These are phyloP conservation scores for Pseudophaeomoniella oleicola DNA, from an alignment of 2,329 filamentous ascomycete species.

Conservation along the genomic window DNA sequence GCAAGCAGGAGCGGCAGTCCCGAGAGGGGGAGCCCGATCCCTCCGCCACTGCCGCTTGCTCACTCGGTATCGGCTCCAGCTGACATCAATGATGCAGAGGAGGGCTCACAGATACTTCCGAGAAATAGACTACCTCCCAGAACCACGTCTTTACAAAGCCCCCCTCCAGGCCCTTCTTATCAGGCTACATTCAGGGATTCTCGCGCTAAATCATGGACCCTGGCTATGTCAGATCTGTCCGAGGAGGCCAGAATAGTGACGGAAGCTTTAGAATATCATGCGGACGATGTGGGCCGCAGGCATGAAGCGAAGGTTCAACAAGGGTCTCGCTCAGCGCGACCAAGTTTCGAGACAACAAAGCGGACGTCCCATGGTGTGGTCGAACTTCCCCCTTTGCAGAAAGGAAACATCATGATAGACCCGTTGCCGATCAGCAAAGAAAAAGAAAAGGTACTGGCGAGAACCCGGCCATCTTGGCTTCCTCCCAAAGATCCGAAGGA, in stretches of 20 bases:
- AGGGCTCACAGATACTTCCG: slow-evolving; percentile 16
- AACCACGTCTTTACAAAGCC: slow-evolving; percentile 7
- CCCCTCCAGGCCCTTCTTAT: neutral
- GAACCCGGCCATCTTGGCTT: slow-evolving; percentile 53
- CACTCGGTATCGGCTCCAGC: slow-evolving; percentile 19
- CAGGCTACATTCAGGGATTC: slow-evolving; percentile 13
- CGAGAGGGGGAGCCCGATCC: slow-evolving; percentile 15
- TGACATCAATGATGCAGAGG: neutral
- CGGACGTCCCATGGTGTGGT: slow-evolving; percentile 22
- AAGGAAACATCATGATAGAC: slow-evolving; percentile 50
- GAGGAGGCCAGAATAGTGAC: slow-evolving; percentile 46
- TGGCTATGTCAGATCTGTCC: slow-evolving; percentile 41
- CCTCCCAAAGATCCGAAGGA: slow-evolving; percentile 68
- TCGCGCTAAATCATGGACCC: slow-evolving; percentile 44
- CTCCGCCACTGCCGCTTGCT: slow-evolving; percentile 25
- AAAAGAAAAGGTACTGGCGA: slow-evolving; percentile 50
- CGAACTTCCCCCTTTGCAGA: slow-evolving; percentile 45
- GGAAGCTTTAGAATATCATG: slow-evolving; percentile 43
- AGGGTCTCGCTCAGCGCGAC: slow-evolving; percentile 20
- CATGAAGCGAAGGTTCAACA: slow-evolving; percentile 32
- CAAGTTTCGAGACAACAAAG: slow-evolving; percentile 23
- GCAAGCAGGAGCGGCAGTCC: slow-evolving; percentile 26
- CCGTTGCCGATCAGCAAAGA: slow-evolving; percentile 52
- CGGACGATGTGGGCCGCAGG: slow-evolving; percentile 31
- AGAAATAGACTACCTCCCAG: slow-evolving; percentile 4